phyloP scores from a whole-genome alignment of 805 yeast species.

The Wickerhamiella sergipiensis region DNA sequence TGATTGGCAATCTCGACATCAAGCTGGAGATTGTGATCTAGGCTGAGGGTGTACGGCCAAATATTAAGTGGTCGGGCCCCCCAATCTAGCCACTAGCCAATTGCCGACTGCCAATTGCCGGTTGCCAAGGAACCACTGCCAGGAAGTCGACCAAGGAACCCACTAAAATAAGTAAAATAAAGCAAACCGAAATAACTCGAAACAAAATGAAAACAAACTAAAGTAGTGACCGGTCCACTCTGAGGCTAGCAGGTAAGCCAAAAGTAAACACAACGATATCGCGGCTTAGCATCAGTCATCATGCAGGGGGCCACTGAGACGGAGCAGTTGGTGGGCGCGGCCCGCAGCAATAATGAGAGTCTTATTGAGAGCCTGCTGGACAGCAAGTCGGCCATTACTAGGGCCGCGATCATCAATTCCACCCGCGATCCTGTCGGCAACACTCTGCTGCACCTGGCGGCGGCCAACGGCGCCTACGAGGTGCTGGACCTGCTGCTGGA shows the following conservation, averaged over 20 bases:
- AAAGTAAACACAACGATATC: too few species aligned
- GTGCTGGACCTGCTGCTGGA: constrained; percentile 71
- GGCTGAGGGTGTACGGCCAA: not conserved
- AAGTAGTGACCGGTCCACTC: too few species aligned
- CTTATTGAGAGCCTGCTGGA: constrained; percentile 45
- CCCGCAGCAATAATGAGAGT: constrained; percentile 78
- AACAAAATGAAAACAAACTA: too few species aligned
- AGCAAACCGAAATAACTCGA: too few species aligned
- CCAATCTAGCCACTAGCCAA: too few species aligned
- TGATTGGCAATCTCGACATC: constrained; percentile 27
- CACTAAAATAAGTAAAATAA: not conserved
- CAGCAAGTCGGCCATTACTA: constrained; percentile 20
- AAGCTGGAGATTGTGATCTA: constrained; percentile 24
- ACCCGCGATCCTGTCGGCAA: constrained; percentile 68
- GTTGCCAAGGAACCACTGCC: too few species aligned
- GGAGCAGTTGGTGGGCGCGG: constrained; percentile 75
- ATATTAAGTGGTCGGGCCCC: too few species aligned
- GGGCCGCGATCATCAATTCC: constrained; percentile 45
- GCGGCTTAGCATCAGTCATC: not conserved
- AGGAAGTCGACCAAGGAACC: too few species aligned
- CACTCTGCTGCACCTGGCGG: constrained; percentile 69
- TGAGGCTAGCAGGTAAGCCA: too few species aligned
- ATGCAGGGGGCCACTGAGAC: constrained; percentile 55
- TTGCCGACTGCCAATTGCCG: too few species aligned
- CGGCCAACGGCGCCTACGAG: constrained; percentile 69